These are phyloP conservation scores for Vitis amurensis DNA, from an alignment of 164 flowering plant genomes.

Conservation along the genomic window DNA sequence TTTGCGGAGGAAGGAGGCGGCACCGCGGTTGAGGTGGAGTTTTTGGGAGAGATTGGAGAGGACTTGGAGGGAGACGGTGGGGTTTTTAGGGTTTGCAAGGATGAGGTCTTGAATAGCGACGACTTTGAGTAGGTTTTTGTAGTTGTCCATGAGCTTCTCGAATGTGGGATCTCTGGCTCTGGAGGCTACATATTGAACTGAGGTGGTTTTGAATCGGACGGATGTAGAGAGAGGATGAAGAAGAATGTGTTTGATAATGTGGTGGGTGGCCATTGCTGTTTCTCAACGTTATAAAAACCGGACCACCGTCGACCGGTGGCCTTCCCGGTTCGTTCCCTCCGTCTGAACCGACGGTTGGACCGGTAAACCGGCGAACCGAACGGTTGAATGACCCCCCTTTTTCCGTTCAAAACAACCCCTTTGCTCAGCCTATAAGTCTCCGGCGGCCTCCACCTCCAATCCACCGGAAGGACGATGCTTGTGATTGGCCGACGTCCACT, in stretches of 20 bases:
- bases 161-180: slow-evolving; percentile 75
- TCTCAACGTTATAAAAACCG: too few relatives aligned
- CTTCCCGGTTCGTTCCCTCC: too few relatives aligned
- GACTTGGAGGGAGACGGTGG: slow-evolving; percentile 58
- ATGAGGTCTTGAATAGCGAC: slow-evolving; percentile 78
- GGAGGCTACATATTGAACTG: slow-evolving; percentile 60
- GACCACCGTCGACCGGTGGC: too few relatives aligned
- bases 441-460: too few relatives aligned
- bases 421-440: too few relatives aligned
- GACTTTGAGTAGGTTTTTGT: slow-evolving; percentile 75
- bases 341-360: too few relatives aligned
- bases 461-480: too few relatives aligned
- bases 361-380: too few relatives aligned
- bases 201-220: slow-evolving; percentile 45
- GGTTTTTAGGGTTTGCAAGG: slow-evolving; percentile 45
- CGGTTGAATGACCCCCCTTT: too few relatives aligned
- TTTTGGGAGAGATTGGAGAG: slow-evolving; percentile 72
- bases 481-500: too few relatives aligned
- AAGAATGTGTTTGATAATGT: background rate
- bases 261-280: background rate
- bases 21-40: slow-evolving; percentile 82
- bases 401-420: too few relatives aligned
- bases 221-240: background rate
- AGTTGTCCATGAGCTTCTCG: slow-evolving; percentile 79
- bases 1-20: slow-evolving; percentile 67